A percentile compares a stretch with the other conserved stretches of the same genome.
These are phyloP conservation scores for Coniochaeta pulveracea DNA, from an alignment of 2,329 filamentous ascomycete genomes.

Conservation along the genomic window DNA sequence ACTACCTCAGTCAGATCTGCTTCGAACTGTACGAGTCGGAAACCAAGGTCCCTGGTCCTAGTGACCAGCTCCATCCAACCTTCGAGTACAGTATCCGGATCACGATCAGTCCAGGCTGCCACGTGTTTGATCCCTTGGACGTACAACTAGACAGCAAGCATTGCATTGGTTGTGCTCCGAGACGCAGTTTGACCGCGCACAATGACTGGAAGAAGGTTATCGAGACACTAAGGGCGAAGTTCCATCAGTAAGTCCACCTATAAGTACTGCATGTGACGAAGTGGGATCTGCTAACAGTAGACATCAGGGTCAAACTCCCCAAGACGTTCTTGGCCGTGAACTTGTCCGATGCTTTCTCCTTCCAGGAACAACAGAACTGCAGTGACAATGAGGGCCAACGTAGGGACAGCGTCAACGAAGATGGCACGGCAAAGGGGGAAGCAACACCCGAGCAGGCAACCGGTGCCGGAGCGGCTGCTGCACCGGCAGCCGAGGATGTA, in stretches of 20 bases:
- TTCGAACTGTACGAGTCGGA: slow-evolving; percentile 97
- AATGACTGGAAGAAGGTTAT: slow-evolving; percentile 96
- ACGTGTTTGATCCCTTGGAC: slow-evolving; percentile 91
- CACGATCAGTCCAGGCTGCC: slow-evolving; percentile 88
- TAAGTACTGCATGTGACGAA: no score
- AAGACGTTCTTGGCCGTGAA: slow-evolving; percentile 57
- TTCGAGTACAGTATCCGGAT: slow-evolving; percentile 96
- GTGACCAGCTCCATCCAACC: slow-evolving; percentile 49
- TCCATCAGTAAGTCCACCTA: slow-evolving; percentile 65
- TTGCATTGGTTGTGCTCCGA: slow-evolving; percentile 88
- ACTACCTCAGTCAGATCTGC: slow-evolving; percentile 95
- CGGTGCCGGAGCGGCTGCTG: no score
- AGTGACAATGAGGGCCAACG: slow-evolving; percentile 9
- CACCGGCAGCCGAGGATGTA: no score
- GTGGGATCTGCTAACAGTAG: not conserved
- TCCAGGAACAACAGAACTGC: slow-evolving; percentile 41
- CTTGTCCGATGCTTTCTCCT: slow-evolving; percentile 49
- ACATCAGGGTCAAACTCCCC: slow-evolving; percentile 47
- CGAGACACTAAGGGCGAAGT: slow-evolving; percentile 86
- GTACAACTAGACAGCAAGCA: slow-evolving; percentile 94
- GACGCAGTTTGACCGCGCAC: slow-evolving; percentile 80
- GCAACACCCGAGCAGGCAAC: no score
- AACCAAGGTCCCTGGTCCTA: slow-evolving; percentile 44
- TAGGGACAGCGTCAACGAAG: not conserved
- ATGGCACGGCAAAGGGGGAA: not conserved